Evolutionary conservation across 768 basidiomycete genomes (phyloP), one percentile per base, ranked within the genome.

Genomic region (Coprinopsis strossmayeri): DNA sequence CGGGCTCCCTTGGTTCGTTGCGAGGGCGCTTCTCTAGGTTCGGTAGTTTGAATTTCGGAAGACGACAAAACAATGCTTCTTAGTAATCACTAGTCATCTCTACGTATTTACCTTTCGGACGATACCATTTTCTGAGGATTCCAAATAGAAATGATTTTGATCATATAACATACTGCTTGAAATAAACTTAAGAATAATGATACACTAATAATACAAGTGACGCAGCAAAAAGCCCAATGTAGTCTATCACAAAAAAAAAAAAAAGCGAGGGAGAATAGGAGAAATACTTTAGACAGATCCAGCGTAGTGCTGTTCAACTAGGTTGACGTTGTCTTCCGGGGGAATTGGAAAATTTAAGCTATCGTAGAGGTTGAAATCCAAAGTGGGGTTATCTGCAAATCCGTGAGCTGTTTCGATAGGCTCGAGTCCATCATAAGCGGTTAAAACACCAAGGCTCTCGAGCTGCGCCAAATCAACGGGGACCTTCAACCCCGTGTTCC

Each of bases 21-120:
- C 83, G 78, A 60, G 86, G 81, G 1, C 79, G 87, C 11, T 78
- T 89, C 57, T 86, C 85, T 32, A 77, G 84, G 39, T 82, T 91
- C 50, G 86, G 87, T 18, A 88, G 84, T 59, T 67, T 89, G 15
- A 82, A 70, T 53, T 84, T 85, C 61, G 81, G 81, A 24, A 72
- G 83, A 42, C 72, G 76, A 45, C 58, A 59, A 17, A 42, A 48
- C 13, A 48, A 47, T 17, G 55, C 56, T 35, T 37, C 53, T 39
- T 58, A 48, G 55, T n/a, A n/a, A n/a, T n/a, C n/a, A n/a, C n/a
- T n/a, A 41, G 43, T 43, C 46, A 55, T 30, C 44, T 28, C 24
- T 51, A 44, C 35, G 11, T 26, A 35, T 42, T 42, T 12, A 38
- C 37, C 11, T 13, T 38, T 38, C 37, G 12, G 18, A 38, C 17